Percentiles rank a stretch among this genome's conserved stretches.
phyloP scores from a whole-genome alignment of 495 filamentous ascomycete species.

The Aspergillus avenaceus region DNA sequence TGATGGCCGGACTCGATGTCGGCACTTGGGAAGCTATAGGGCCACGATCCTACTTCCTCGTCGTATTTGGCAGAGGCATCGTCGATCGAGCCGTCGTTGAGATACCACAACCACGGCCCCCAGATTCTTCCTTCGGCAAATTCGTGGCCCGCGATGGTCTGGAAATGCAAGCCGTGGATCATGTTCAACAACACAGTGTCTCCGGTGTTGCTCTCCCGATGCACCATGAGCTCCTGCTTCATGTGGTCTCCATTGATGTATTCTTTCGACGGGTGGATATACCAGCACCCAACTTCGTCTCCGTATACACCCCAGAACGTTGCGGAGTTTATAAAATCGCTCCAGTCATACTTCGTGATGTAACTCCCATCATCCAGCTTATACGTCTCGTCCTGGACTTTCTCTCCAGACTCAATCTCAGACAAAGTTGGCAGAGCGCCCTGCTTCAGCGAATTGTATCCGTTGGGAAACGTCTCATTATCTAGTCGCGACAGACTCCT shows the following conservation, averaged over 20 bases:
- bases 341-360: slow-evolving; percentile 42
- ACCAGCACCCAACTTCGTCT: slow-evolving; percentile 35
- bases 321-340: slow-evolving; percentile 23
- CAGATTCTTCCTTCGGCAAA: slow-evolving; percentile 35
- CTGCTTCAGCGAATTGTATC: slow-evolving; percentile 30
- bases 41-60: slow-evolving; percentile 28
- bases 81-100: slow-evolving; percentile 33
- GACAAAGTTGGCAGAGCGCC: slow-evolving; percentile 27
- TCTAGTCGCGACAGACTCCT: slow-evolving; percentile 35
- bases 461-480: slow-evolving; percentile 29
- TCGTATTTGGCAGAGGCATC: slow-evolving; percentile 24
- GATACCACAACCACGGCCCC: slow-evolving; percentile 41
- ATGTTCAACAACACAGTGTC: slow-evolving; percentile 41
- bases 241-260: slow-evolving; percentile 40
- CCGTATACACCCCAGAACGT: slow-evolving; percentile 34
- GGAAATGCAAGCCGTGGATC: slow-evolving; percentile 42
- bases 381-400: slow-evolving; percentile 43
- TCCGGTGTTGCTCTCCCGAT: slow-evolving; percentile 33
- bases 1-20: slow-evolving; percentile 13
- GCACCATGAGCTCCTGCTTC: slow-evolving; percentile 39
- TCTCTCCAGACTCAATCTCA: slow-evolving; percentile 25
- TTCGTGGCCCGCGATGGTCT: slow-evolving; percentile 22
- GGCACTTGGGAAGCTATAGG: slow-evolving; percentile 35
- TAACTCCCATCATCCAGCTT: slow-evolving; percentile 31
- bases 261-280: slow-evolving; percentile 39